Percentiles rank a stretch among this genome's conserved stretches.
Conservation (phyloP, 2,329 filamentous ascomycete species). For the Paradendryphiella salina region DNA sequence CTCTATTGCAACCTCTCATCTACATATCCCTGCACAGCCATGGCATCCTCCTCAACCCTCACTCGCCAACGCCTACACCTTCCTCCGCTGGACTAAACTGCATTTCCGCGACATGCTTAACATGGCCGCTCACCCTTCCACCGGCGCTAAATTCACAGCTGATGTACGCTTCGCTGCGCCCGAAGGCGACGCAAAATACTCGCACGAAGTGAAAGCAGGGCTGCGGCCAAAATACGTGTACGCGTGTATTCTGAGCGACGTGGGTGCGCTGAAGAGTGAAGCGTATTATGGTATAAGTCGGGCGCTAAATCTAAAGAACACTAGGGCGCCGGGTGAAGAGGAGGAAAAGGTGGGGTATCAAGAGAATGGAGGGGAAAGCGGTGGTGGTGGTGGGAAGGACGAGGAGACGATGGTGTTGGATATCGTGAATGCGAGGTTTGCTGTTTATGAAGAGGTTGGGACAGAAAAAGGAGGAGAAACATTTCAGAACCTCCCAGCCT, state of each 20-base stretch:
- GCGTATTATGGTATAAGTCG: slow-evolving; percentile 3
- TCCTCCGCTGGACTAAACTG: slow-evolving; percentile 27
- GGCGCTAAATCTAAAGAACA: slow-evolving; percentile 2
- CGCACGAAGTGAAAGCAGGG: not conserved
- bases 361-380: not conserved
- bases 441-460: not conserved
- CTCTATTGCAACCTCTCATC: too few species aligned
- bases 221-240: slow-evolving; percentile 1
- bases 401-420: slow-evolving; percentile 1
- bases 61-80: not conserved
- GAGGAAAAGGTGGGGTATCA: not conserved
- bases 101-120: slow-evolving; percentile 27
- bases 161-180: not conserved
- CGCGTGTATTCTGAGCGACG: not conserved
- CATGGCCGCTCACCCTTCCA: not conserved
- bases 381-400: not conserved
- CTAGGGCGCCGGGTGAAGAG: not conserved
- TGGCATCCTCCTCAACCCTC: not conserved
- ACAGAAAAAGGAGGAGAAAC: not conserved
- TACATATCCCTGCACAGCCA: too few species aligned
- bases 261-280: not conserved
- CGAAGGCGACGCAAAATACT: not conserved
- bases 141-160: not conserved
- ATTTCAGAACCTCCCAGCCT: not conserved
- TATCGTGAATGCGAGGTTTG: slow-evolving; percentile 1